Base-by-base conservation (phyloP, 2,329 filamentous ascomycete species). In the Coniella lustricola region DNA sequence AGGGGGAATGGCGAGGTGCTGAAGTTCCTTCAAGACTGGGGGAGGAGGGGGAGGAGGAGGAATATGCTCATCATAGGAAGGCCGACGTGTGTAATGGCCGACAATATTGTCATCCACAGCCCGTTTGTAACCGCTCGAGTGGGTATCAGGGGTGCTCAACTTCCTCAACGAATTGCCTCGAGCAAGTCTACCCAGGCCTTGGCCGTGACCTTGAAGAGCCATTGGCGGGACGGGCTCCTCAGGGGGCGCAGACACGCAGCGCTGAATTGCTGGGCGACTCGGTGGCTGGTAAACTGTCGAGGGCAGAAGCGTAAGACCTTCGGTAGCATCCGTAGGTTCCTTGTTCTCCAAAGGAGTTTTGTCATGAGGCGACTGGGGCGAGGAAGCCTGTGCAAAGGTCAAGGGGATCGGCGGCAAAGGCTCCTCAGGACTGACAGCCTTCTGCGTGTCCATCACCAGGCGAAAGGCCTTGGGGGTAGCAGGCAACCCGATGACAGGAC, bases 391-490 rank as follows among this genome's bases (percentile, higher is more conserved):
- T 9, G 62, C 58, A 52, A 75, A 77, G 10, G 63, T 68, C 1
- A 67, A 56, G 1, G 79, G 77, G 29, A 82, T 72, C 0, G 68
- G 64, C 16, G 78, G 77, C 4, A 80, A 68, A n/a, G 82, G 81
- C 25, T 81, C 71, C 1, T 59, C 51, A 8, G 49, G 46, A 37
- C 59, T 39, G 50, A 62, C 49, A 55, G 63, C 22, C 49, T 53
- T 37, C 49, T 74, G 69, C 49, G 57, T 59, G 25, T 80, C 77
- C 56, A 91, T 82, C 37, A 87, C 81, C 1, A 94, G 81, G 17
- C 86, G 81, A 90, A 96, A 95, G 1, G 90, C 90, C 68, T 88
- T 84, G 25, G 91, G 90, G 1, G 90, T 96, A 2, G 90, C 88
- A 13, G 91, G 90, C n/a, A 95, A 76, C 0, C 90, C 90, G 44